phyloP scores from a whole-genome alignment of 306 rosid genomes.

The Medicago ruthenica region DNA sequence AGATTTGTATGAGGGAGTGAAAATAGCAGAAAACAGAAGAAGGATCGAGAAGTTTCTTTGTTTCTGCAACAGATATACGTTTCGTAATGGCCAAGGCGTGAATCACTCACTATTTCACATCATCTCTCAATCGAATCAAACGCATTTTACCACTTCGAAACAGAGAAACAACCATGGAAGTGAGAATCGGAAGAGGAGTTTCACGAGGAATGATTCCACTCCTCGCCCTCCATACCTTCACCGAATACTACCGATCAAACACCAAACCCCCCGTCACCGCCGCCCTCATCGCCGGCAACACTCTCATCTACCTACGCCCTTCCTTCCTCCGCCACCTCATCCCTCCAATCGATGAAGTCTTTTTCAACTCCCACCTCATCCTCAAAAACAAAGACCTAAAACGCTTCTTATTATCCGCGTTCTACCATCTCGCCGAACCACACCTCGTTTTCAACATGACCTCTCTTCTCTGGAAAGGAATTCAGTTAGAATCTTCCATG shows the following conservation, averaged over 20 bases:
- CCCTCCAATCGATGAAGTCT: conserved; percentile 70
- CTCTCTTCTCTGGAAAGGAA: conserved; percentile 93
- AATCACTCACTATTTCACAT: neutral
- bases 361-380: conserved; percentile 90
- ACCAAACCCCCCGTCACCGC: conserved; percentile 85
- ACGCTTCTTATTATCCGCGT: conserved; percentile 78
- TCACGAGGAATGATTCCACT: conserved; percentile 72
- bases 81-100: conserved; percentile 38
- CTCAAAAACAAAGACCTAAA: conserved; percentile 70
- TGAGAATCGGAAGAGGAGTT: conserved; percentile 56
- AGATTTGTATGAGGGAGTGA: too few relatives aligned
- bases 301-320: conserved; percentile 78
- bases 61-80: conserved; percentile 15
- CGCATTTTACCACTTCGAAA: neutral
- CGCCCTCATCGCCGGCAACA: conserved; percentile 77
- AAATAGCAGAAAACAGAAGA: neutral
- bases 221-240: conserved; percentile 72
- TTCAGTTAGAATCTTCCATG: conserved; percentile 73
- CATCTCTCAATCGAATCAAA: neutral
- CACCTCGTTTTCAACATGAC: conserved; percentile 91
- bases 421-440: conserved; percentile 81
- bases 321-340: conserved; percentile 54
- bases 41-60: conserved; percentile 43
- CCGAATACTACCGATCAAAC: conserved; percentile 71
- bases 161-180: conserved; percentile 49